Conservation (phyloP, 805 yeast genomes). For the Hanseniaspora nectarophila region DNA sequence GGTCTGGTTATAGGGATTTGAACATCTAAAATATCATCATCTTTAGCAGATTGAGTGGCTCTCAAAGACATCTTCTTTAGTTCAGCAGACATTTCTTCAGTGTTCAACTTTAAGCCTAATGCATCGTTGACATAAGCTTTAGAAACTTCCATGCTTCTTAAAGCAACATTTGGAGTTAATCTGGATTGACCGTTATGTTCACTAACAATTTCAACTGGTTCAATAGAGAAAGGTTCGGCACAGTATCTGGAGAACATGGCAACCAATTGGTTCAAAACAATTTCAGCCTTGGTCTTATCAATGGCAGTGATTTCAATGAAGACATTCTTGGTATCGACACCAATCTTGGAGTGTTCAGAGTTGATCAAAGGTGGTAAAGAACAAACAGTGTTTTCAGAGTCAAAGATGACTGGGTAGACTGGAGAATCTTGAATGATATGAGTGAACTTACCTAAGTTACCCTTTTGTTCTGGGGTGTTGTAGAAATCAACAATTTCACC, state of each 20-base stretch:
- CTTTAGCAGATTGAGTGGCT: slow-evolving; percentile 42
- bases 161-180: slow-evolving; percentile 57
- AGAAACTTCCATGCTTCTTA: slow-evolving; percentile 63
- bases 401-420: slow-evolving; percentile 81
- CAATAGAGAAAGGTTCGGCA: slow-evolving; percentile 67
- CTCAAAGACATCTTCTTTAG: slow-evolving; percentile 70
- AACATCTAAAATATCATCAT: slow-evolving; percentile 38
- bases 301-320: slow-evolving; percentile 92
- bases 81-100: slow-evolving; percentile 54
- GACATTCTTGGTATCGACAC: slow-evolving; percentile 72
- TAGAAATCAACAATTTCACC: slow-evolving; percentile 75
- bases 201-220: slow-evolving; percentile 77
- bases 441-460: slow-evolving; percentile 76
- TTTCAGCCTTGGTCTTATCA: slow-evolving; percentile 84
- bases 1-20: slow-evolving; percentile 87
- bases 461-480: slow-evolving; percentile 54
- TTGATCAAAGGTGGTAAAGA: slow-evolving; percentile 96
- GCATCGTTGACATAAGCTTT: slow-evolving; percentile 80
- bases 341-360: slow-evolving; percentile 78
- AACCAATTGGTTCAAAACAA: slow-evolving; percentile 82
- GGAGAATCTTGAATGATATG: slow-evolving; percentile 81
- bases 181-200: slow-evolving; percentile 69
- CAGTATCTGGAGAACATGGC: slow-evolving; percentile 93
- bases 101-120: slow-evolving; percentile 66
- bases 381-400: slow-evolving; percentile 61